Conservation (phyloP, 2,329 filamentous ascomycete species). For the Talaromyces sp. region DNA sequence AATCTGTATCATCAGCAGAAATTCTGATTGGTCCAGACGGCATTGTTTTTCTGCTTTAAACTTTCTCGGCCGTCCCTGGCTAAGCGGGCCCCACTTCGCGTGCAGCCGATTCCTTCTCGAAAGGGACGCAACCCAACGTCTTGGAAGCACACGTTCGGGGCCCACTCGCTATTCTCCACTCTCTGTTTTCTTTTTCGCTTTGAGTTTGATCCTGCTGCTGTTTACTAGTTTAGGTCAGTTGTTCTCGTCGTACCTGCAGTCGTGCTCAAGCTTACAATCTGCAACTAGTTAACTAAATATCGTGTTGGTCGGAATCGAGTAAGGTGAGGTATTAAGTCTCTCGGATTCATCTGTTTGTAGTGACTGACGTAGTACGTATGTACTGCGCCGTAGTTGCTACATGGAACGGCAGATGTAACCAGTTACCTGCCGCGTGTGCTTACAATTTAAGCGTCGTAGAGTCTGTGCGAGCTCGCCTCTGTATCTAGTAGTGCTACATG, state of each 20-base stretch:
- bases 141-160: constrained; percentile 14
- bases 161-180: constrained; percentile 8
- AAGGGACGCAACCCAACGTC: constrained; percentile 10
- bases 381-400: not conserved
- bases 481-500: not conserved
- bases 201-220: not conserved
- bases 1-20: not conserved
- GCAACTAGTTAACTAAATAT: too few species aligned
- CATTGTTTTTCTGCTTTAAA: not conserved
- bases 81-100: constrained; percentile 5
- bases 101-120: constrained; percentile 5
- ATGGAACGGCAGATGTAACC: not conserved
- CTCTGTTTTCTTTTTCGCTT: not conserved
- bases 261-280: too few species aligned
- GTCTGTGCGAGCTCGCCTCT: not conserved
- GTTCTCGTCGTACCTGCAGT: too few species aligned
- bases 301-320: too few species aligned
- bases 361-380: too few species aligned
- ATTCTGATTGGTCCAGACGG: not conserved
- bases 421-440: not conserved
- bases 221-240: too few species aligned
- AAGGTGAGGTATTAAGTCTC: too few species aligned
- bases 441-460: not conserved
- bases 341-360: too few species aligned
- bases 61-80: constrained; percentile 4